Evolutionary conservation across 257 asterid species (phyloP).

Genomic region (Coffea canephora): DNA sequence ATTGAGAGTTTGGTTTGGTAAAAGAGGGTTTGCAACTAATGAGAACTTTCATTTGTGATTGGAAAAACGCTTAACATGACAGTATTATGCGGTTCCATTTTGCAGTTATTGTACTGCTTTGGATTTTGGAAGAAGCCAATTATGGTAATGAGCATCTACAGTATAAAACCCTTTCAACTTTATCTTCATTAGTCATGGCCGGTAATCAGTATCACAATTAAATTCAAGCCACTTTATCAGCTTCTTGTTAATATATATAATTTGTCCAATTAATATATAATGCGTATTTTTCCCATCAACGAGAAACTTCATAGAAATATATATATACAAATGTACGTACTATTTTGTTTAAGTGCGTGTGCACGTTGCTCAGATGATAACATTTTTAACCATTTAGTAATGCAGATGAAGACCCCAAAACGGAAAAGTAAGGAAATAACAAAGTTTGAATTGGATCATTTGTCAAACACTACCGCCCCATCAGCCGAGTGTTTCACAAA

Average conservation of each 20-base stretch:
- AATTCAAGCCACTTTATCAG: neutral
- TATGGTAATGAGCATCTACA: conserved; percentile 1
- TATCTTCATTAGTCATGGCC: neutral
- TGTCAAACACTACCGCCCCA: conserved; percentile 8
- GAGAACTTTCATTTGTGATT: neutral
- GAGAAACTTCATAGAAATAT: no score
- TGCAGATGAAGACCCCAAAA: neutral
- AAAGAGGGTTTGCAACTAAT: neutral
- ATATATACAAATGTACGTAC: no score
- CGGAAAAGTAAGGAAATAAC: neutral
- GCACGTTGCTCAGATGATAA: neutral
- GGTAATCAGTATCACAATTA: neutral
- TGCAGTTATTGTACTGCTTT: neutral
- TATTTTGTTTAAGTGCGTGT: neutral
- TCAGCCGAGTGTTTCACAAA: neutral
- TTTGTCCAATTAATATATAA: neutral
- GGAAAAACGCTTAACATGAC: neutral
- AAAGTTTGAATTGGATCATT: neutral
- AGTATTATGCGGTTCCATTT: conserved; percentile 7
- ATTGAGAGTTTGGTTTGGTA: neutral
- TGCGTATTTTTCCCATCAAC: neutral
- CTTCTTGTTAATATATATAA: neutral
- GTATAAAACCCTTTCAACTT: neutral
- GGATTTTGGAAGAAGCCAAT: conserved; percentile 5
- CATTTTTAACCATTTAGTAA: neutral